Evolutionary conservation across 352 stramenopile species (phyloP).

Genomic region (Globisporangium perplexum): DNA sequence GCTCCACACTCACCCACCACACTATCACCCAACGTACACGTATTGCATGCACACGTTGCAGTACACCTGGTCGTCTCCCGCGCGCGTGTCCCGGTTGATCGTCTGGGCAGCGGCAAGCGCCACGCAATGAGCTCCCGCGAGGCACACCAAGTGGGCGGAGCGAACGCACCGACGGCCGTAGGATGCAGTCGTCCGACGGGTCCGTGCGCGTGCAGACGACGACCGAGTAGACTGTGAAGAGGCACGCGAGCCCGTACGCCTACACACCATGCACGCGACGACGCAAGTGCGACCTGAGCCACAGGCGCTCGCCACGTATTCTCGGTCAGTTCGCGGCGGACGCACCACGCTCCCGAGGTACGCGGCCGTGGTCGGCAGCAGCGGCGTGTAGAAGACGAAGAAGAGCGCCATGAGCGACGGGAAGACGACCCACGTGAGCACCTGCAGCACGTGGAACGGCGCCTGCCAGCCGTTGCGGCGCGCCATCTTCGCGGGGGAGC

Average conservation of each 20-base stretch:
- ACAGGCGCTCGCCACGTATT: no score
- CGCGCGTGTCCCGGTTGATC: slow-evolving; percentile 14
- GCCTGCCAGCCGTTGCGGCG: slow-evolving; percentile 75
- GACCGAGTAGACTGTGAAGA: slow-evolving; percentile 51
- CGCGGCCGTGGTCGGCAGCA: slow-evolving; percentile 41
- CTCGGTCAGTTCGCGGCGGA: no score
- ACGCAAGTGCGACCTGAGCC: not conserved
- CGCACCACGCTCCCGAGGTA: slow-evolving; percentile 44
- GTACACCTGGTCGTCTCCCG: slow-evolving; percentile 56
- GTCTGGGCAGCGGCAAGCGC: not conserved
- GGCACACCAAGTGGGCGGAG: not conserved
- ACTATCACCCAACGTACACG: no score
- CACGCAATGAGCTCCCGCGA: no score
- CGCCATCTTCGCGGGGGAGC: slow-evolving; percentile 18
- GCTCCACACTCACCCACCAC: no score
- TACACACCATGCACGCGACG: slow-evolving; percentile 5
- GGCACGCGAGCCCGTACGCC: slow-evolving; percentile 41
- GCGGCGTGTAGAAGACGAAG: slow-evolving; percentile 75
- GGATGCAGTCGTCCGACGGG: slow-evolving; percentile 72
- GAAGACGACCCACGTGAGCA: slow-evolving; percentile 82
- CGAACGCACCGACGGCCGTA: slow-evolving; percentile 42
- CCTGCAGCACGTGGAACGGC: slow-evolving; percentile 79
- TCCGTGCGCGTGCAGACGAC: slow-evolving; percentile 62
- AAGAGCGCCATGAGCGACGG: slow-evolving; percentile 74
- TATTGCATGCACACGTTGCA: slow-evolving; percentile 88